A percentile compares a stretch with the other conserved stretches of the same genome.
These are phyloP conservation scores for Neonectria punicea DNA, from an alignment of 2,329 filamentous ascomycete species.

Conservation along the genomic window DNA sequence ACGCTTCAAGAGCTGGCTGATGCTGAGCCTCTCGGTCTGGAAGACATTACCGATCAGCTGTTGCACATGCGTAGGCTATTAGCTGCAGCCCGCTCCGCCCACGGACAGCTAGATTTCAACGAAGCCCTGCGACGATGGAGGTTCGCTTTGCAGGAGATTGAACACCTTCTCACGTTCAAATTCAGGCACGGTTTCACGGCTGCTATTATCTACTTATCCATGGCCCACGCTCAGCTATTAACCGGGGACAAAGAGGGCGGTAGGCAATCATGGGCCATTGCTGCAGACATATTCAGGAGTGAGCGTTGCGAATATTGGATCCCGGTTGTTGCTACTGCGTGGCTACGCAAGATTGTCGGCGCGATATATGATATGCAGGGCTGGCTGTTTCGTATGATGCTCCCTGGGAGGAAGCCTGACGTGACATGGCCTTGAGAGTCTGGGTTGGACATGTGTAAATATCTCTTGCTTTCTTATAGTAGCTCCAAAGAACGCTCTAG, in stretches of 20 bases:
- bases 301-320: constrained; percentile 47
- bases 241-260: constrained; percentile 32
- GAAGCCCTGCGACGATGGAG: constrained; percentile 39
- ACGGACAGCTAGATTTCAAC: constrained; percentile 24
- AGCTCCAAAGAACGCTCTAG: too few relatives aligned
- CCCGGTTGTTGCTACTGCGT: constrained; percentile 43
- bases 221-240: constrained; percentile 43
- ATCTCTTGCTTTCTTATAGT: too few relatives aligned
- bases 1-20: constrained; percentile 29
- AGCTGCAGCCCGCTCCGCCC: constrained; percentile 37
- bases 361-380: constrained; percentile 40
- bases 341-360: constrained; percentile 42
- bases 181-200: constrained; percentile 37
- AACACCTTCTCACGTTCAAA: constrained; percentile 36
- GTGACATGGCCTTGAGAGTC: constrained; percentile 29
- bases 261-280: constrained; percentile 37
- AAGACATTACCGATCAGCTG: constrained; percentile 47
- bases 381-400: constrained; percentile 47
- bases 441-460: neutral
- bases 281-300: constrained; percentile 34
- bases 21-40: constrained; percentile 35
- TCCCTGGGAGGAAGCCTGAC: constrained; percentile 43
- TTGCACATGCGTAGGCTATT: constrained; percentile 45
- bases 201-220: constrained; percentile 43
- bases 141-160: constrained; percentile 28